Evolutionary conservation across 2,329 filamentous ascomycete species (phyloP), one percentile per base, ranked within the genome.

Genomic region (Colletotrichum abscissum): DNA sequence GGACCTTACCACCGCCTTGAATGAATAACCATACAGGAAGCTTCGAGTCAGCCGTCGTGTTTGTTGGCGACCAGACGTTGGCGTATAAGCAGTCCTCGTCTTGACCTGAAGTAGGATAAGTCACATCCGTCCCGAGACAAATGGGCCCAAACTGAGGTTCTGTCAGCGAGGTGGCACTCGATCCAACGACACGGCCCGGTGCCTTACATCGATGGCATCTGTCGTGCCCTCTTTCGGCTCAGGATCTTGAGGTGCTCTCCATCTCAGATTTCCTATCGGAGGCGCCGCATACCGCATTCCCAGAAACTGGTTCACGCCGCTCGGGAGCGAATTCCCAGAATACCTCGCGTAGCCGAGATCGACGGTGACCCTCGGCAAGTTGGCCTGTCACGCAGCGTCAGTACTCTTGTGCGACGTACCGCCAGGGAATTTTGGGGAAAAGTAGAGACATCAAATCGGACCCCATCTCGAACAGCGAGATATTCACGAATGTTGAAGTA

Each of bases 21-120:
- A 90, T 84, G 74, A 84, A 88, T 72, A 86, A 84, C 78, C 88
- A 92, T 2, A 95, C 92, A 0, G 93, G 93, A 1, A 94, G 82
- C n/a, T 85, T 88, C 0, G 88, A 88, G 4, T 79, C 75, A 0
- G 80, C 79, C 0, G 84, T 89, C 1, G 87, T 87, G n/a, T 84
- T 81, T 1, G 85, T 87, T 0, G 92, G 90, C 1, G 92, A 89
- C 78, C 89, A 92, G 9, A 92, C 85, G 68, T 92, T 89, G 16
- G 94, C 84, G 75, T 92, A 92, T 2, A 95, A 86, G 78, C 94
- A 96, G 76, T 94, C 92, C 78, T 94, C 92, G 62, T 79, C 81
- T 70, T 81, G 77, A 24, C 73, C 76, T 11, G 63, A 60, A 12
- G 69, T 75, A 1, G 82, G 82, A 62, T 82, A 82, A 4, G 76